Conservation (phyloP, 2,329 filamentous ascomycete genomes). For the Fusarium devonianum region DNA sequence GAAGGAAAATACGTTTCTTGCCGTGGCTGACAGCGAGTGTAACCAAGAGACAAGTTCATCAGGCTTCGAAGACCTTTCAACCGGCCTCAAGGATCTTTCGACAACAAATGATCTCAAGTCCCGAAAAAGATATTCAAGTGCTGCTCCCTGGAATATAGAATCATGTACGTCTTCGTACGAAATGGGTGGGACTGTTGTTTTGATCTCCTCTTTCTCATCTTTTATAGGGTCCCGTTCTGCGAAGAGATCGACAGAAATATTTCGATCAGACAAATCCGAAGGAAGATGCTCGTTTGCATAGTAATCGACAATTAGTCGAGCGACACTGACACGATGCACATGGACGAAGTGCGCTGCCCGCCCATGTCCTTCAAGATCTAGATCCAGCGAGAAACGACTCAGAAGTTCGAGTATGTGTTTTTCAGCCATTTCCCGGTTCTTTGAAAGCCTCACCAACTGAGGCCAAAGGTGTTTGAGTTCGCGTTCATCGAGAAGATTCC, state of each 20-base stretch:
- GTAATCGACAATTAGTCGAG: background rate
- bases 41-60: too few species aligned
- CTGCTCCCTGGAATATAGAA: background rate
- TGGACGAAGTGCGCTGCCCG: background rate
- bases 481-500: background rate
- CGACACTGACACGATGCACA: background rate
- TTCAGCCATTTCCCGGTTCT: background rate
- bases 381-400: background rate
- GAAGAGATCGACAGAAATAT: too few species aligned
- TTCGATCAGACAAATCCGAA: too few species aligned
- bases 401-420: background rate
- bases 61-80: too few species aligned
- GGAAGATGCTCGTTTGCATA: background rate
- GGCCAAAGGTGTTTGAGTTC: slow-evolving; percentile 3
- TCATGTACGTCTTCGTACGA: background rate
- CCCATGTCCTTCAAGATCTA: background rate
- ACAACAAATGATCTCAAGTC: background rate
- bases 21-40: too few species aligned
- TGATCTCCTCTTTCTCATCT: background rate
- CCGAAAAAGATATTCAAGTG: background rate
- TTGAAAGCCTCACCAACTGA: slow-evolving; percentile 1
- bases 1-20: too few species aligned
- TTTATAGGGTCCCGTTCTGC: background rate
- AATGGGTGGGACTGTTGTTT: background rate
- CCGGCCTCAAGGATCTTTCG: too few species aligned